phyloP scores from a whole-genome alignment of 805 yeast genomes.

The Starmerella tilneyi region DNA sequence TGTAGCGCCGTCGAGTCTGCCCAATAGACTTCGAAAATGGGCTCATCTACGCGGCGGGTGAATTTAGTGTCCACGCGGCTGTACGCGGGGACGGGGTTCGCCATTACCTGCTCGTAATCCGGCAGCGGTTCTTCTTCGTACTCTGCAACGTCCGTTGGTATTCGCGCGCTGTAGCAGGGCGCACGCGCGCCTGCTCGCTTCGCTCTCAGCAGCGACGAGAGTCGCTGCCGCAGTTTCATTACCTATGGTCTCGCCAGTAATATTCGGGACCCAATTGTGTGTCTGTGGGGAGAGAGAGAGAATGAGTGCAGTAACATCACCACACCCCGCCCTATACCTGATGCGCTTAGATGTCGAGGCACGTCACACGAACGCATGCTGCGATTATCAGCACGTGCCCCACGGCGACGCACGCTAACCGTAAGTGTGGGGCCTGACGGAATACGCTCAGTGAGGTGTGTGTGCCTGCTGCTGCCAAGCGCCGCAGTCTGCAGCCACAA shows the following conservation, averaged over 20 bases:
- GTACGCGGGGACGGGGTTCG: slow-evolving; percentile 4
- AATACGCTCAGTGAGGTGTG: too few relatives aligned
- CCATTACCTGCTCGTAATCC: slow-evolving; percentile 1
- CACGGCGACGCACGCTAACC: too few relatives aligned
- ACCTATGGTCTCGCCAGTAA: background rate
- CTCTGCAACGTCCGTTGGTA: background rate
- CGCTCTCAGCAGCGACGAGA: background rate
- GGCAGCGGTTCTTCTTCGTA: slow-evolving; percentile 5
- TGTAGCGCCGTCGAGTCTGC: slow-evolving; percentile 1
- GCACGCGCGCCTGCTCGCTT: background rate
- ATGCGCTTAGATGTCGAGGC: too few relatives aligned
- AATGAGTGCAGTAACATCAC: too few relatives aligned
- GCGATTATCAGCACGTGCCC: too few relatives aligned
- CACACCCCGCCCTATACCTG: too few relatives aligned
- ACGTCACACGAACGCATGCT: too few relatives aligned
- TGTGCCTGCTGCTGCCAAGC: too few relatives aligned
- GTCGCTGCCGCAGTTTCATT: slow-evolving; percentile 6
- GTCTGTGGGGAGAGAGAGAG: too few relatives aligned
- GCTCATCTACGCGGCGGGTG: background rate
- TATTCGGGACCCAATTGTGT: too few relatives aligned
- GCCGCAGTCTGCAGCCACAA: too few relatives aligned
- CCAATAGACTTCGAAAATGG: background rate
- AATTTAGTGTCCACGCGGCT: background rate
- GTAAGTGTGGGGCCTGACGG: too few relatives aligned
- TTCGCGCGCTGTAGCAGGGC: background rate